Conservation (phyloP, 345 rosid species). For the Lepidium aucheri region DNA sequence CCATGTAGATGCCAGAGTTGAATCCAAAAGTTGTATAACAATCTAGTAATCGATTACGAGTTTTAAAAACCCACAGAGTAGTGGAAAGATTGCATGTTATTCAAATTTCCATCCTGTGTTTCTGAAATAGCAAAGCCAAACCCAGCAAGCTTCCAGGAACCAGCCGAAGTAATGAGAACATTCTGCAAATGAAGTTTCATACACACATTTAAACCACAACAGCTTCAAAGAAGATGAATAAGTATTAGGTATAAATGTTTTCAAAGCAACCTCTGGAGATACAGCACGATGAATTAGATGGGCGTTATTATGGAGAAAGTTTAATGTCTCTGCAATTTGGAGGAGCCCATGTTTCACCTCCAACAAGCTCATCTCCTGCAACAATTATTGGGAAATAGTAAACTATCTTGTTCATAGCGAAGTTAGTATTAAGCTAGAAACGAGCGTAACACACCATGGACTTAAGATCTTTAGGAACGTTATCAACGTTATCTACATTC, state of each 20-base stretch:
- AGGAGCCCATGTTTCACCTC: constrained; percentile 95
- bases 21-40: background rate
- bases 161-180: constrained; percentile 72
- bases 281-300: constrained; percentile 76
- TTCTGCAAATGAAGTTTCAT: constrained; percentile 43
- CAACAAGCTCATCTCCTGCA: constrained; percentile 87
- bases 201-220: background rate
- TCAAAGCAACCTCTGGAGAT: constrained; percentile 64
- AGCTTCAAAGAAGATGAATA: background rate
- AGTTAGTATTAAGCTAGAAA: background rate
- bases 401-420: background rate
- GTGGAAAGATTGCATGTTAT: constrained; percentile 23
- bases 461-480: constrained; percentile 73
- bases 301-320: constrained; percentile 87
- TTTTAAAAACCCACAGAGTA: constrained; percentile 22
- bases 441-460: constrained; percentile 46
- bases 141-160: constrained; percentile 98
- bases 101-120: constrained; percentile 25
- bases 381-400: background rate
- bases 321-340: constrained; percentile 82
- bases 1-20: background rate
- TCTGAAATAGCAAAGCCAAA: constrained; percentile 74
- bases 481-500: constrained; percentile 53
- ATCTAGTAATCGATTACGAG: background rate
- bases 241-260: background rate